A percentile compares a stretch with the other conserved stretches of the same genome.
phyloP scores from a whole-genome alignment of 371 early-diverging fungal genomes.

The Apophysomyces ossiformis region DNA sequence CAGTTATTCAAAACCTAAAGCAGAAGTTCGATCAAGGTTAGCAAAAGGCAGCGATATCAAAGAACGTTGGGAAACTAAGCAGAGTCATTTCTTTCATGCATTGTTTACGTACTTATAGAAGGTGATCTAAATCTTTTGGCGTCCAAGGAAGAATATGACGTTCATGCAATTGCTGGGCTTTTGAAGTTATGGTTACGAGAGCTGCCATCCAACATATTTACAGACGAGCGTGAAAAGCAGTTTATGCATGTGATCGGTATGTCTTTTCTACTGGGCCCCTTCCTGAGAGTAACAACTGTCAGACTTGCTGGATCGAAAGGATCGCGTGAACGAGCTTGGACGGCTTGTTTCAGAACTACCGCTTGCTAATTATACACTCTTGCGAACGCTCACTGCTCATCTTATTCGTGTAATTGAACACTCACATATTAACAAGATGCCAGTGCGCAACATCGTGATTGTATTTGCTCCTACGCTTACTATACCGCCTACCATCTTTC shows the following conservation, averaged over 20 bases:
- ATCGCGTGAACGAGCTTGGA: constrained; percentile 79
- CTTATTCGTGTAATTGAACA: constrained; percentile 87
- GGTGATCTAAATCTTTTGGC: constrained; percentile 64
- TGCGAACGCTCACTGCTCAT: constrained; percentile 88
- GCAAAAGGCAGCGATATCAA: constrained; percentile 1
- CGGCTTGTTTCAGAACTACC: constrained; percentile 81
- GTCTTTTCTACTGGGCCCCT: background rate
- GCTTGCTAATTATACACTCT: constrained; percentile 83
- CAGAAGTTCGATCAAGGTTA: constrained; percentile 63
- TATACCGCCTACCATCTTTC: constrained; percentile 89
- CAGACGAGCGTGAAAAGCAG: constrained; percentile 63
- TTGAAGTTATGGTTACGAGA: constrained; percentile 84
- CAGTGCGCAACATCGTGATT: constrained; percentile 91
- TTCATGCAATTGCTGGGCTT: constrained; percentile 82
- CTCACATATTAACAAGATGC: constrained; percentile 92
- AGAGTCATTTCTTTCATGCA: background rate
- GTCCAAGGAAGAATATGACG: constrained; percentile 58
- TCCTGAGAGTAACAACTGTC: background rate
- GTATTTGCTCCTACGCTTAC: constrained; percentile 94
- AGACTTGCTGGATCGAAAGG: constrained; percentile 76
- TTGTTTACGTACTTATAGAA: constrained; percentile 24
- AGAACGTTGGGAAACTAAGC: background rate
- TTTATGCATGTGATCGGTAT: constrained; percentile 64
- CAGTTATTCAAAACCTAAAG: constrained; percentile 63
- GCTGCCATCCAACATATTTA: constrained; percentile 74